phyloP scores from a whole-genome alignment of 192 early-diverging fungal species.

The Mortierella claussenii region DNA sequence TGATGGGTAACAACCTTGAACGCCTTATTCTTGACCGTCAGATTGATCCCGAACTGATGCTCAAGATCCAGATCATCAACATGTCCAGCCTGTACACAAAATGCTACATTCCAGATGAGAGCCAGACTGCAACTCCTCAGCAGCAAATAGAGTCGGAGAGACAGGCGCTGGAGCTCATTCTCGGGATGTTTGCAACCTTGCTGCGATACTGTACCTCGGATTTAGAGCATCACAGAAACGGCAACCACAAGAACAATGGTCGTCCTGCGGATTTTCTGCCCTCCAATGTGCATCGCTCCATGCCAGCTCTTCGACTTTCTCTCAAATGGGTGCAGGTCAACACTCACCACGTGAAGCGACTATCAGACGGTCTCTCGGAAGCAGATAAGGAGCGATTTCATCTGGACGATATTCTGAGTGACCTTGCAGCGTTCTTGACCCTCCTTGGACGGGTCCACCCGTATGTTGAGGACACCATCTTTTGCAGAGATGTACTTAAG shows the following conservation, averaged over 20 bases:
- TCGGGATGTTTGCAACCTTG: conserved; percentile 38
- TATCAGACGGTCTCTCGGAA: conserved; percentile 35
- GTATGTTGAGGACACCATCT: conserved; percentile 39
- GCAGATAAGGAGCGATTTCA: conserved; percentile 20
- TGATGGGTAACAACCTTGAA: conserved; percentile 26
- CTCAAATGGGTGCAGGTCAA: conserved; percentile 51
- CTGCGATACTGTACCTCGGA: conserved; percentile 25
- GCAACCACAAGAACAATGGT: conserved; percentile 32
- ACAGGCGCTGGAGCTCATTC: conserved; percentile 40
- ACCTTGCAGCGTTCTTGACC: conserved; percentile 25
- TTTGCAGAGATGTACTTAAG: conserved; percentile 49
- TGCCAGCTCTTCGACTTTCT: conserved; percentile 33
- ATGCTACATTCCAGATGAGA: conserved; percentile 48
- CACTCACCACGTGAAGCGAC: conserved; percentile 46
- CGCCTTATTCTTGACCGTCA: conserved; percentile 32
- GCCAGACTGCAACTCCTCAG: conserved; percentile 17
- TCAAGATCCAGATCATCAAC: conserved; percentile 52
- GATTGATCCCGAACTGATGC: conserved; percentile 41
- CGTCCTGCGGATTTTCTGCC: conserved; percentile 43
- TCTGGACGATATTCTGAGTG: conserved; percentile 23
- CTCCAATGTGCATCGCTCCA: conserved; percentile 45
- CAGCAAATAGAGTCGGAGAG: conserved; percentile 34
- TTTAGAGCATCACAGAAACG: conserved; percentile 43
- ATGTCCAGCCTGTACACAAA: conserved; percentile 52
- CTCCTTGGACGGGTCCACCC: conserved; percentile 25